Percentiles rank a stretch among this genome's conserved stretches.
Conservation (phyloP, 257 asterid genomes). For the Petunia secreta region DNA sequence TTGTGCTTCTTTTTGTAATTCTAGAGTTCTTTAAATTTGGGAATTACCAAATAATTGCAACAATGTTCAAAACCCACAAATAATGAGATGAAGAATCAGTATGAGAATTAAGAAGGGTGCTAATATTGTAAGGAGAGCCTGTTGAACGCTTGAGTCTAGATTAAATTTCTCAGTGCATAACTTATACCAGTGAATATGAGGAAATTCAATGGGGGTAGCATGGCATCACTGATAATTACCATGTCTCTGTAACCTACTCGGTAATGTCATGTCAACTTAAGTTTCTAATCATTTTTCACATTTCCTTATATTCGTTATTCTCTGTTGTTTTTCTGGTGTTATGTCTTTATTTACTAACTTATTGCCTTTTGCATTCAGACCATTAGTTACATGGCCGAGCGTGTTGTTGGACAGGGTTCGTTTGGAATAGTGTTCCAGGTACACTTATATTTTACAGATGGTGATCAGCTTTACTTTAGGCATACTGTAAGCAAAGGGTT, state of each 20-base stretch:
- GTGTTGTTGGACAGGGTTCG: constrained; percentile 73
- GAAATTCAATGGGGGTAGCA: not conserved
- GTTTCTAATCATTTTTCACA: not conserved
- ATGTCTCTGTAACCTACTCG: not conserved
- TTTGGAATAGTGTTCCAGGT: constrained; percentile 80
- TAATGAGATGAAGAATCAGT: not conserved
- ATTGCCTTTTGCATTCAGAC: constrained; percentile 39
- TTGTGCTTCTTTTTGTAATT: not conserved
- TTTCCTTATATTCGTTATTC: not conserved
- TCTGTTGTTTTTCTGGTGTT: not conserved
- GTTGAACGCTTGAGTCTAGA: not conserved
- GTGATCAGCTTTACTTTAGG: too few species aligned
- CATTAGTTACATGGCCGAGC: constrained; percentile 72
- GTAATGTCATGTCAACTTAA: not conserved
- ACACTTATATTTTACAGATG: constrained; percentile 17
- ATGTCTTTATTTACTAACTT: not conserved
- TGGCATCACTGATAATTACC: not conserved
- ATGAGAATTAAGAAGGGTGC: constrained; percentile 1
- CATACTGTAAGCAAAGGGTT: not conserved
- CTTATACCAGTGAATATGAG: not conserved
- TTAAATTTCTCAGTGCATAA: not conserved
- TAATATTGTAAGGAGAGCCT: not conserved
- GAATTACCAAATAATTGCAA: constrained; percentile 15
- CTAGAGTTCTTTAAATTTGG: not conserved
- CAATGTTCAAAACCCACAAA: not conserved